These are phyloP conservation scores for Lactifluus pinguis DNA, from an alignment of 768 basidiomycete species.

Conservation along the genomic window DNA sequence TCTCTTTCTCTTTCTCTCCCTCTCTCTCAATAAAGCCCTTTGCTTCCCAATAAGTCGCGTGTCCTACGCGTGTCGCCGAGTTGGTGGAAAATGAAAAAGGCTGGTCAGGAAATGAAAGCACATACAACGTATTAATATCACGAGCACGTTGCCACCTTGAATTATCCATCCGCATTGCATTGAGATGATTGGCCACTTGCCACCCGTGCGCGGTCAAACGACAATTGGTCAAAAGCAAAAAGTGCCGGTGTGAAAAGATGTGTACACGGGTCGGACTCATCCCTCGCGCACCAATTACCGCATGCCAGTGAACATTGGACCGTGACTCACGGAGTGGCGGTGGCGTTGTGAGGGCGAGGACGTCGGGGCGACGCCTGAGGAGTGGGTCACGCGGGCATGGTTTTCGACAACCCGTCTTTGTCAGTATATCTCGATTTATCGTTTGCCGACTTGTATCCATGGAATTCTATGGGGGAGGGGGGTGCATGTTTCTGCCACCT, in stretches of 20 bases:
- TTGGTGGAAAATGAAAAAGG: slow-evolving; percentile 1
- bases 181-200: background rate
- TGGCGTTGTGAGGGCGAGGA: background rate
- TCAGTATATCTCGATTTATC: background rate
- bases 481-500: background rate
- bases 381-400: background rate
- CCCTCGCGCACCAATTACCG: background rate
- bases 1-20: background rate
- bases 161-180: background rate
- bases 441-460: background rate
- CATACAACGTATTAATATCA: background rate
- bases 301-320: background rate
- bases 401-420: background rate
- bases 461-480: background rate
- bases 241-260: slow-evolving; percentile 2
- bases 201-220: background rate
- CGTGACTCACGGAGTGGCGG: background rate
- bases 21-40: background rate
- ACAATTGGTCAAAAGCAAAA: background rate
- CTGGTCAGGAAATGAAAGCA: background rate
- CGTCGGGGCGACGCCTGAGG: background rate
- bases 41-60: background rate
- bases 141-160: slow-evolving; percentile 2
- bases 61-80: slow-evolving; percentile 4
- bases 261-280: background rate